phyloP scores from a whole-genome alignment of 164 flowering plant genomes.

The Malania oleifera region DNA sequence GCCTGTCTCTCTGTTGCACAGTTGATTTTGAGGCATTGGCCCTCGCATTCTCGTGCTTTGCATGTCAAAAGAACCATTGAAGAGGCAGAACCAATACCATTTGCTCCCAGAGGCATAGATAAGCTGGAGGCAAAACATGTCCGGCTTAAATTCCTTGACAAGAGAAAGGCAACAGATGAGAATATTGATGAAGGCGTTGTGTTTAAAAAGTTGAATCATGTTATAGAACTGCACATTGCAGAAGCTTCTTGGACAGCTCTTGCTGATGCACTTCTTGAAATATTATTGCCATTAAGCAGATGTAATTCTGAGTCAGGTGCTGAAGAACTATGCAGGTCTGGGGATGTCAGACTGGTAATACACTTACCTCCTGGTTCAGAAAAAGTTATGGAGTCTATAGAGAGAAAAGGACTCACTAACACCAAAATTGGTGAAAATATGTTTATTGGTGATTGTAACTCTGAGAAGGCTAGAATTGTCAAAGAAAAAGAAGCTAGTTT shows the following conservation, averaged over 20 bases:
- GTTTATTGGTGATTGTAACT: constrained; percentile 23
- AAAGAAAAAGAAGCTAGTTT: constrained; percentile 51
- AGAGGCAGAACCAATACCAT: constrained; percentile 73
- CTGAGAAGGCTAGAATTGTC: constrained; percentile 25
- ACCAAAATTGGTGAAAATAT: constrained; percentile 21
- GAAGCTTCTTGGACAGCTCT: constrained; percentile 79
- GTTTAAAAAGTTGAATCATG: constrained; percentile 47
- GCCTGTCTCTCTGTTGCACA: constrained; percentile 91
- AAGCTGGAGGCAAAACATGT: constrained; percentile 87
- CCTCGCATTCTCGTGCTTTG: constrained; percentile 94
- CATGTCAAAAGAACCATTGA: constrained; percentile 76
- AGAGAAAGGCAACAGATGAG: constrained; percentile 58
- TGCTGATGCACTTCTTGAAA: constrained; percentile 45
- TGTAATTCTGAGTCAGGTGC: constrained; percentile 28
- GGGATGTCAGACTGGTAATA: constrained; percentile 51
- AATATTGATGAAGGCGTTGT: constrained; percentile 24
- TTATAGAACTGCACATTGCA: constrained; percentile 43
- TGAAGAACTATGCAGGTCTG: constrained; percentile 28
- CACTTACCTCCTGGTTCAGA: constrained; percentile 42
- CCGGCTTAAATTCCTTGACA: constrained; percentile 64
- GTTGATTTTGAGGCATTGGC: constrained; percentile 87
- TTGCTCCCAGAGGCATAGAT: constrained; percentile 91
- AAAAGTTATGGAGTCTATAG: constrained; percentile 21
- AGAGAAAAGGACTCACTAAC: constrained; percentile 23
- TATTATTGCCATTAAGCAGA: constrained; percentile 30